These are phyloP conservation scores for Daldinia sp. DNA, from an alignment of 2,329 filamentous ascomycete species.

Conservation along the genomic window DNA sequence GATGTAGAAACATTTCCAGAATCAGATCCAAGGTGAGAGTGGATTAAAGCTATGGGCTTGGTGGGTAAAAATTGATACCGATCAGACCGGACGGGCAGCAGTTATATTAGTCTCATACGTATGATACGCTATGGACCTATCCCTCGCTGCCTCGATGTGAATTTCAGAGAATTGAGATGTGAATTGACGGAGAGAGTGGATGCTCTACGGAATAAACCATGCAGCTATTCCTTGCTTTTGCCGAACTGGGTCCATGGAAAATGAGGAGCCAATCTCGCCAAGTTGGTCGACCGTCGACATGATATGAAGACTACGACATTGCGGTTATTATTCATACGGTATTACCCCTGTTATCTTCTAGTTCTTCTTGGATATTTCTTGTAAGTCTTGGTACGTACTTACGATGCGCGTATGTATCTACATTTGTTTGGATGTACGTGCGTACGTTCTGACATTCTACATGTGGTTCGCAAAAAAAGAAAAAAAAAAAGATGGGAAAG, in stretches of 20 bases:
- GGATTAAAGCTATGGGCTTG: constrained; percentile 10
- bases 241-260: constrained; percentile 41
- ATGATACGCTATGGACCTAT: constrained; percentile 29
- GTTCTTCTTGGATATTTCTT: not conserved
- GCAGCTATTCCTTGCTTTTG: constrained; percentile 44
- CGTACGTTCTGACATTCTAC: constrained; percentile 11
- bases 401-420: constrained; percentile 1
- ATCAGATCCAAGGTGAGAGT: constrained; percentile 39
- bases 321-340: constrained; percentile 38
- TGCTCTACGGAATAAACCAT: constrained; percentile 33
- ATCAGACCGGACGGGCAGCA: constrained; percentile 13
- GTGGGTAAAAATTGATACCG: constrained; percentile 19
- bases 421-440: not conserved
- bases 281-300: constrained; percentile 32
- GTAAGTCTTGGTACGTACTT: not conserved
- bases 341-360: constrained; percentile 25
- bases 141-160: constrained; percentile 9
- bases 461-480: not conserved
- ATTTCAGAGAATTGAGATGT: constrained; percentile 18
- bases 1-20: constrained; percentile 39
- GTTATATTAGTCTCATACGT: constrained; percentile 19
- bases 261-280: constrained; percentile 48
- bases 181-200: constrained; percentile 12
- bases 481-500: not conserved
- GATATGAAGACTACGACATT: constrained; percentile 46